Conservation (phyloP, 2,329 filamentous ascomycete genomes). For the Fusarium sp. region DNA sequence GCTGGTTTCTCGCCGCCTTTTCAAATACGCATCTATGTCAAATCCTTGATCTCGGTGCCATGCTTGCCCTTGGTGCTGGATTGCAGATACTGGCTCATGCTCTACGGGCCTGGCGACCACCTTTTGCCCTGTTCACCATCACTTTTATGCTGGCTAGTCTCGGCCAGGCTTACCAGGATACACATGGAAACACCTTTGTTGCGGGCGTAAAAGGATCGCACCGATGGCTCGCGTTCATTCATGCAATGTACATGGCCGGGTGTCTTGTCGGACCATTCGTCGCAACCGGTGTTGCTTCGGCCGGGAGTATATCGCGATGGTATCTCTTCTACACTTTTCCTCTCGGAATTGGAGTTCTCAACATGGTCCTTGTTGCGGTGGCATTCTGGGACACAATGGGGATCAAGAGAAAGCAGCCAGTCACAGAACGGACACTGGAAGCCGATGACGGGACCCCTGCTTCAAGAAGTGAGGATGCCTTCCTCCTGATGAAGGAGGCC, state of each 20-base stretch:
- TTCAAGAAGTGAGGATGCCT: slow-evolving; percentile 49
- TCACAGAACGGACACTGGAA: background rate
- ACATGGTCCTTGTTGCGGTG: slow-evolving; percentile 58
- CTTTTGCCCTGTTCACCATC: slow-evolving; percentile 66
- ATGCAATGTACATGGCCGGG: slow-evolving; percentile 71
- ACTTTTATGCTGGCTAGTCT: slow-evolving; percentile 70
- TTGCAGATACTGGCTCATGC: slow-evolving; percentile 67
- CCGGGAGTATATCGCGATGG: slow-evolving; percentile 56
- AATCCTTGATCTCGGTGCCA: slow-evolving; percentile 65
- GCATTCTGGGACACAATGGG: slow-evolving; percentile 63
- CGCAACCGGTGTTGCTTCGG: slow-evolving; percentile 62
- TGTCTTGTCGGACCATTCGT: slow-evolving; percentile 69
- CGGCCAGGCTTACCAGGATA: slow-evolving; percentile 73
- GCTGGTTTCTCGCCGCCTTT: slow-evolving; percentile 70
- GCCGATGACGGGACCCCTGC: slow-evolving; percentile 13
- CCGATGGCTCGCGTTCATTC: slow-evolving; percentile 72
- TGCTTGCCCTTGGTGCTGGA: slow-evolving; percentile 66
- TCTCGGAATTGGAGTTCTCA: slow-evolving; percentile 63
- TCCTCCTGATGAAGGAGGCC: slow-evolving; percentile 58
- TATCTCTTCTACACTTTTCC: slow-evolving; percentile 68
- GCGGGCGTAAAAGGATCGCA: slow-evolving; percentile 63
- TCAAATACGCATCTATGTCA: slow-evolving; percentile 66
- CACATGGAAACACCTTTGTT: slow-evolving; percentile 72
- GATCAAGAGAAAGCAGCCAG: slow-evolving; percentile 38
- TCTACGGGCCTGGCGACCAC: slow-evolving; percentile 67